Evolutionary conservation across 768 basidiomycete genomes (phyloP).

Genomic region (Boletus bicolor): DNA sequence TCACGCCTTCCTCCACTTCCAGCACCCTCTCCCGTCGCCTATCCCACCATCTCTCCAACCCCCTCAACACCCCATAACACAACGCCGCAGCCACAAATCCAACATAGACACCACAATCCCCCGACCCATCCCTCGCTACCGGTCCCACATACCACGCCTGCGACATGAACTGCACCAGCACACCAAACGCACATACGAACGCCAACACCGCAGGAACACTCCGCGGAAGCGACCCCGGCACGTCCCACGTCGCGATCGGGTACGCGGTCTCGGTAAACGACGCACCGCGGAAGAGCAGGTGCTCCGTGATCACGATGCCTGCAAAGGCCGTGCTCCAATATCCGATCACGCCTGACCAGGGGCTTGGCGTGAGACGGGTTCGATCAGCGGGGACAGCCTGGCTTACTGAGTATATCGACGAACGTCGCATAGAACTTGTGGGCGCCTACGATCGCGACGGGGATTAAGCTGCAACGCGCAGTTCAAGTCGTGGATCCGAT

Average conservation of each 20-base stretch:
- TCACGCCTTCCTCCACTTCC: slow-evolving; percentile 1
- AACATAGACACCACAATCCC: slow-evolving; percentile 47
- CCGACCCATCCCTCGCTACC: slow-evolving; percentile 41
- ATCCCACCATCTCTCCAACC: slow-evolving; percentile 26
- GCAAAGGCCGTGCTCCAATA: slow-evolving; percentile 41
- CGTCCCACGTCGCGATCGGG: slow-evolving; percentile 37
- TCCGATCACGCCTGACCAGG: slow-evolving; percentile 38
- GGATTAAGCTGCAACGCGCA: slow-evolving; percentile 36
- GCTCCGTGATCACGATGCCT: slow-evolving; percentile 41
- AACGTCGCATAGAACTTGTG: slow-evolving; percentile 44
- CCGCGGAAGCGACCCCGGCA: slow-evolving; percentile 35
- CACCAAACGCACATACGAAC: slow-evolving; percentile 37
- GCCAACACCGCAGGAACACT: slow-evolving; percentile 41
- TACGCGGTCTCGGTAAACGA: slow-evolving; percentile 34
- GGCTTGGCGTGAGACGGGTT: slow-evolving; percentile 14
- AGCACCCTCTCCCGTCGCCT: background rate
- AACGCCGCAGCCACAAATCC: slow-evolving; percentile 35
- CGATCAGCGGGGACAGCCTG: background rate
- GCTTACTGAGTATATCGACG: slow-evolving; percentile 38
- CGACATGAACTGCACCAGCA: slow-evolving; percentile 47
- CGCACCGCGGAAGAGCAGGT: slow-evolving; percentile 40
- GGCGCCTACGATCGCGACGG: slow-evolving; percentile 47
- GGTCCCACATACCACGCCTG: slow-evolving; percentile 53
- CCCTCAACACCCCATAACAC: slow-evolving; percentile 30
- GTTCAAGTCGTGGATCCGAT: background rate